phyloP scores from a whole-genome alignment of 805 yeast genomes.

The Debaryomyces hansenii region DNA sequence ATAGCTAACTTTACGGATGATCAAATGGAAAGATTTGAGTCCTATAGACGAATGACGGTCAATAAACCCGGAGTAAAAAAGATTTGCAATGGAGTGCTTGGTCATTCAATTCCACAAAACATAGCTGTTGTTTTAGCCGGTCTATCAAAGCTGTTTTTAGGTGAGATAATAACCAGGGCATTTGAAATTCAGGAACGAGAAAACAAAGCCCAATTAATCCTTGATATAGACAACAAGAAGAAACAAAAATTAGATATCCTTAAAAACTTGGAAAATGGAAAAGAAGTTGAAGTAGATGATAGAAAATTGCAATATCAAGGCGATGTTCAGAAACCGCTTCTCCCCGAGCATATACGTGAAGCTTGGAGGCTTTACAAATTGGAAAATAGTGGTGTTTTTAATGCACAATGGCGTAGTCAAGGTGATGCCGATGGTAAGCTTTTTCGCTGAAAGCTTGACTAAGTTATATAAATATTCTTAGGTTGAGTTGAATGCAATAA shows the following conservation, averaged over 20 bases:
- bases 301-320: slow-evolving; percentile 29
- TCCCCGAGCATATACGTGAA: slow-evolving; percentile 83
- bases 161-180: slow-evolving; percentile 84
- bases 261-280: slow-evolving; percentile 40
- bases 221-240: slow-evolving; percentile 42
- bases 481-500: no score
- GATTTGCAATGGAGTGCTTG: slow-evolving; percentile 73
- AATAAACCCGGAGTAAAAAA: slow-evolving; percentile 74
- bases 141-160: slow-evolving; percentile 83
- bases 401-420: slow-evolving; percentile 67
- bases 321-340: slow-evolving; percentile 57
- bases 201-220: slow-evolving; percentile 39
- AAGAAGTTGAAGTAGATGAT: slow-evolving; percentile 29
- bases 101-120: slow-evolving; percentile 77
- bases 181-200: slow-evolving; percentile 65
- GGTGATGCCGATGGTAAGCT: slow-evolving; percentile 69
- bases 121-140: slow-evolving; percentile 83
- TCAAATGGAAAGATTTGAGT: slow-evolving; percentile 85
- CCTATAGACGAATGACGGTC: slow-evolving; percentile 68
- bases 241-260: slow-evolving; percentile 30
- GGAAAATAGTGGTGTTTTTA: slow-evolving; percentile 53
- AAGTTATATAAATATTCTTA: neutral
- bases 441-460: slow-evolving; percentile 48
- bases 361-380: slow-evolving; percentile 78
- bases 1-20: slow-evolving; percentile 74